These are phyloP conservation scores for Ustilago shanxiensis DNA, from an alignment of 1,284 basidiomycete genomes.

Conservation along the genomic window DNA sequence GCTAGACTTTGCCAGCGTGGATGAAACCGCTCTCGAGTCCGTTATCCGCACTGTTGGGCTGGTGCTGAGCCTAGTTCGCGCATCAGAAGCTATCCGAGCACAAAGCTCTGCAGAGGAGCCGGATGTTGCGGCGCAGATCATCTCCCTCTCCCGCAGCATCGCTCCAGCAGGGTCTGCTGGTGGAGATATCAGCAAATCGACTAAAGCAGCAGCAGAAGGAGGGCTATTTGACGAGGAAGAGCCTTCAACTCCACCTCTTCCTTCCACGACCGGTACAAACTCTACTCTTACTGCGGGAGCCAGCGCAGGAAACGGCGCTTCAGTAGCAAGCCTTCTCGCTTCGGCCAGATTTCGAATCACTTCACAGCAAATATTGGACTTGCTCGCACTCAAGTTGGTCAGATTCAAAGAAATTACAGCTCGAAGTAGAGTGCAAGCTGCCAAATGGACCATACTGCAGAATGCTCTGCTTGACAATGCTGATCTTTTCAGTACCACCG, in stretches of 20 bases:
- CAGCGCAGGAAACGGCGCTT: not conserved
- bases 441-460: slow-evolving; percentile 1
- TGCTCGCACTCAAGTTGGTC: slow-evolving; percentile 21
- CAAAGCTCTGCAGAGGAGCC: not conserved
- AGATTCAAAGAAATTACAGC: not conserved
- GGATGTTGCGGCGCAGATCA: not conserved
- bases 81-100: slow-evolving; percentile 8
- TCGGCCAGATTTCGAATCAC: not conserved
- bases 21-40: slow-evolving; percentile 12
- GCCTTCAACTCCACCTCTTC: slow-evolving; percentile 25
- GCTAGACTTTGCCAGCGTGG: slow-evolving; percentile 6
- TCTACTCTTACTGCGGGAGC: not conserved
- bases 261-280: not conserved
- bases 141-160: not conserved
- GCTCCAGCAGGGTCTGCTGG: not conserved
- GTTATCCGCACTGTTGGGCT: slow-evolving; percentile 9
- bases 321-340: slow-evolving; percentile 10
- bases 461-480: slow-evolving; percentile 8
- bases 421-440: not conserved
- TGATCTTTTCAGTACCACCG: not conserved
- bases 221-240: slow-evolving; percentile 44
- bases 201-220: not conserved
- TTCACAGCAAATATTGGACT: slow-evolving; percentile 13
- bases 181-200: not conserved
- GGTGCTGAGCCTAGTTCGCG: slow-evolving; percentile 7